Evolutionary conservation across 2,329 filamentous ascomycete genomes (phyloP).

Genomic region (Colletotrichum chrysophilum): DNA sequence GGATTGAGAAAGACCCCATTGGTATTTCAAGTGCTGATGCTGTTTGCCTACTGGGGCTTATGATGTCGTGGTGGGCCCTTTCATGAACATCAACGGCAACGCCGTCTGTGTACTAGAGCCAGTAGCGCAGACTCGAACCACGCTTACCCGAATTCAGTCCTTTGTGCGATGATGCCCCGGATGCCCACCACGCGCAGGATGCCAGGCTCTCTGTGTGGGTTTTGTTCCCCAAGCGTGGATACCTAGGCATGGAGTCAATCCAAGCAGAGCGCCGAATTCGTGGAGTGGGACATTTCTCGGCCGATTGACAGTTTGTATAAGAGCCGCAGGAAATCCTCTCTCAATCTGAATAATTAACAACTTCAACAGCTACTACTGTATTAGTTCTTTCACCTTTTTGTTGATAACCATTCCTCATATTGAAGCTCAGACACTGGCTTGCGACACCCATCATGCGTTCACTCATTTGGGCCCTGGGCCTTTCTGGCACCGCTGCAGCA

Average conservation of each 20-base stretch:
- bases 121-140: background rate
- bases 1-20: background rate
- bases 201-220: background rate
- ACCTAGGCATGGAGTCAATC: background rate
- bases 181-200: background rate
- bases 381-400: background rate
- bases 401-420: background rate
- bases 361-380: background rate
- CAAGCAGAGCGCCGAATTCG: background rate
- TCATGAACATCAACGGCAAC: background rate
- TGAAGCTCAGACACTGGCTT: background rate
- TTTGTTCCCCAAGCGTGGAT: background rate
- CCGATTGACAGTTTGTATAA: background rate
- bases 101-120: background rate
- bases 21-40: background rate
- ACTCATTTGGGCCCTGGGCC: background rate
- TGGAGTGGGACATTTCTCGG: background rate
- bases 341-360: background rate
- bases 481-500: background rate
- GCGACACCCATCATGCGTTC: background rate
- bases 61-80: background rate
- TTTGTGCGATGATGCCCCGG: background rate
- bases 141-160: background rate
- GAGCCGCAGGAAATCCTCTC: background rate
- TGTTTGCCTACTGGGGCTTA: background rate